phyloP scores from a whole-genome alignment of 768 basidiomycete genomes.

The Kwoniella bestiolae region DNA sequence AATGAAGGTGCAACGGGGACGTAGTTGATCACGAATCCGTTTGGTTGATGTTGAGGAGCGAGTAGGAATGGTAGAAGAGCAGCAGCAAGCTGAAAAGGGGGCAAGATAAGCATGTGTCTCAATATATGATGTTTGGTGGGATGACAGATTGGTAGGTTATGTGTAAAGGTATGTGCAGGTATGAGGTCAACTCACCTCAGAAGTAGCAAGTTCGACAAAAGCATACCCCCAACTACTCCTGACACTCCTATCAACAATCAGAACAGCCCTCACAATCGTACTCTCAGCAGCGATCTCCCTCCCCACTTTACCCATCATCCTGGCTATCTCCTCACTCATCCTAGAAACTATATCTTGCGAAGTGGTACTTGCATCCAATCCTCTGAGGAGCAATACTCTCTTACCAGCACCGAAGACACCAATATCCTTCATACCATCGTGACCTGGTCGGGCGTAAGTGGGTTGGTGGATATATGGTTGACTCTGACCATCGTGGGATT shows the following conservation, averaged over 20 bases:
- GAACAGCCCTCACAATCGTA: constrained; percentile 83
- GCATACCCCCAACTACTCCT: constrained; percentile 90
- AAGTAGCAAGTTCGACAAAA: constrained; percentile 88
- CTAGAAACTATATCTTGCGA: constrained; percentile 85
- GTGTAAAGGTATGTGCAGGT: too few relatives aligned
- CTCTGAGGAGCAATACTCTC: constrained; percentile 84
- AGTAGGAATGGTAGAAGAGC: constrained; percentile 81
- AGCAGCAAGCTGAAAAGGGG: constrained; percentile 71
- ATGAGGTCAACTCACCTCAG: constrained; percentile 67
- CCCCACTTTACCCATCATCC: constrained; percentile 34
- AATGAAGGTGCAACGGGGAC: constrained; percentile 89
- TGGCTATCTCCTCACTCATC: constrained; percentile 77
- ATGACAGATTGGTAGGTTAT: too few relatives aligned
- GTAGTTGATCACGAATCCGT: constrained; percentile 91
- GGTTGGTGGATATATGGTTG: constrained; percentile 15
- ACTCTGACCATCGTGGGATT: background rate
- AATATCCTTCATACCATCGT: constrained; percentile 96
- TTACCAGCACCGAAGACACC: constrained; percentile 65
- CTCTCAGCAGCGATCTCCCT: constrained; percentile 71
- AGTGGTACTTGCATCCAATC: constrained; percentile 82
- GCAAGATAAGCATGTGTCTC: background rate
- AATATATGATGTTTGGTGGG: too few relatives aligned
- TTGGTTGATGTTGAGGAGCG: constrained; percentile 82
- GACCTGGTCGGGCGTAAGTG: constrained; percentile 45
- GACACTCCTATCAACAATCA: constrained; percentile 82